Evolutionary conservation across 306 rosid genomes (phyloP).

Genomic region (Quercus bicolor): DNA sequence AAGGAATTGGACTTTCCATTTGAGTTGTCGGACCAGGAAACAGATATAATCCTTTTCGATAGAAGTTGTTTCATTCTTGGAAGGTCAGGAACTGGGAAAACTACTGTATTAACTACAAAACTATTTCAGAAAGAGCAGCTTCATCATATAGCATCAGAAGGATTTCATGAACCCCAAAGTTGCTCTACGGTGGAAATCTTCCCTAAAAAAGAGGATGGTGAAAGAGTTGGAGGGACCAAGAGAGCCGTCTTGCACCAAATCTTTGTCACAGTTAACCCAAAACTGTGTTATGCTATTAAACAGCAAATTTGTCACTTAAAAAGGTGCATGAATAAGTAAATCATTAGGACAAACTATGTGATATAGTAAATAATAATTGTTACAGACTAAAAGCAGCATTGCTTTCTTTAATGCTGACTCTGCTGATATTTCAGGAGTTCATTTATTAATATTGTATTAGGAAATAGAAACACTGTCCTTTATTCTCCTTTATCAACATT

Average conservation of each 20-base stretch:
- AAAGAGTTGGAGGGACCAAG: conserved; percentile 21
- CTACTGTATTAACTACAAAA: conserved; percentile 75
- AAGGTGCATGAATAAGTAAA: conserved; percentile 37
- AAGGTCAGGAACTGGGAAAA: conserved; percentile 90
- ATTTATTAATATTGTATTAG: too few species aligned
- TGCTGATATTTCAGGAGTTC: too few species aligned
- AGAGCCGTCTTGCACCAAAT: conserved; percentile 46
- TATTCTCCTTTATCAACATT: too few species aligned
- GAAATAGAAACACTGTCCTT: too few species aligned
- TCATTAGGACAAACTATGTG: too few species aligned
- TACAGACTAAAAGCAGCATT: background rate
- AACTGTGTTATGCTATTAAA: conserved; percentile 64
- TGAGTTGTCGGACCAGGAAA: conserved; percentile 66
- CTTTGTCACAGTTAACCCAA: conserved; percentile 74
- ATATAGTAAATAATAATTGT: too few species aligned
- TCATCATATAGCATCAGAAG: conserved; percentile 39
- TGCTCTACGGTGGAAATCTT: conserved; percentile 5
- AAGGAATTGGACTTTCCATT: conserved; percentile 67
- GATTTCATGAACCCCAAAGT: conserved; percentile 1
- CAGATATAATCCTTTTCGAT: conserved; percentile 46
- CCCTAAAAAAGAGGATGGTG: background rate
- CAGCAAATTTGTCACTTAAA: conserved; percentile 55
- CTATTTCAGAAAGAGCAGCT: conserved; percentile 51
- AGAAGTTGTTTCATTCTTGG: conserved; percentile 67
- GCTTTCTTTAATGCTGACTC: too few species aligned